Evolutionary conservation across 1,284 basidiomycete species (phyloP), one percentile per base, ranked within the genome.

Genomic region (Leccinum fuscescens): DNA sequence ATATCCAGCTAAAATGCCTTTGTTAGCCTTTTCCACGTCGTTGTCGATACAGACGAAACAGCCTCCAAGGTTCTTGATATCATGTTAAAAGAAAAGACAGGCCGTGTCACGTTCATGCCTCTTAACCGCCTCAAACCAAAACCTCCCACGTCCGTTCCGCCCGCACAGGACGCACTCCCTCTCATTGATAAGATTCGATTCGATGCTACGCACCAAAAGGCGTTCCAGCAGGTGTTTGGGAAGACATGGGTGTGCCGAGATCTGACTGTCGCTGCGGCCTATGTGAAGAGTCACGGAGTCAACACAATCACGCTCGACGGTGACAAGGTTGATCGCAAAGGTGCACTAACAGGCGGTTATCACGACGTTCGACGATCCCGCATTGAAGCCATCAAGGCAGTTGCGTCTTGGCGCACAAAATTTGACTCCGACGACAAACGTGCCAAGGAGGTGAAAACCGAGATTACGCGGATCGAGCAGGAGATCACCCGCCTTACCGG

Each of bases 301-400:
- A 98, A 97, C 75, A 96, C 94, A 8, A 98, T 99, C 75, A 99
- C 97, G 4, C 83, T 98, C 48, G 96, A 98, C 65, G 97, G 97
- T 57, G 97, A 99, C 80, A 95, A 95, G 70, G 95, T 97, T 48
- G 96, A 99, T 74, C 87, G 96, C 58, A 98, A 96, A 73, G 97
- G 97, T 67, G 89, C 96, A 1, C 77, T 99, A 44, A 97, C 95
- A 0, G 97, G 97, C 66, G 97, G 97, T 3, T 99, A 92, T 76
- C 93, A 98, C 74, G 96, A 99, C 74, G 82, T 94, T 22, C 86
- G 92, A 6, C 83, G 93, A 46, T 96, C 94, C 5, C 86, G 96
- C 9, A 87, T 99, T 48, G 96, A 98, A 69, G 89, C 86, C 0
- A 90, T 96, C 73, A 90, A 89, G 67, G 82, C 80, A 50, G 87